phyloP scores from a whole-genome alignment of 2,329 filamentous ascomycete species.

The Cadophora sp. region DNA sequence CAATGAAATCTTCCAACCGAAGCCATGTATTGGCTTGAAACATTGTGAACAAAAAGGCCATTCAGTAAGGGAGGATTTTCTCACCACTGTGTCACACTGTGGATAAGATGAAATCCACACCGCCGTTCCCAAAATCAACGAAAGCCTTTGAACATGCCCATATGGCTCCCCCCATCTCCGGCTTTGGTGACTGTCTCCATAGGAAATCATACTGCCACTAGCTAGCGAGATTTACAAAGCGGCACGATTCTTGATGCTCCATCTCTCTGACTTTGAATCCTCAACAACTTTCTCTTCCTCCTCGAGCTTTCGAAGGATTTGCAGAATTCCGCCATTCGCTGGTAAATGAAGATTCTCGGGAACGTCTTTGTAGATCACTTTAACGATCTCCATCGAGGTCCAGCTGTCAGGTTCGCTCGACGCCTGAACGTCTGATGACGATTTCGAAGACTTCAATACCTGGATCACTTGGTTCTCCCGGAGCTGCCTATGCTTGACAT shows the following conservation, averaged over 20 bases:
- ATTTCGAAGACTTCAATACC: slow-evolving; percentile 58
- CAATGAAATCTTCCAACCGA: not conserved
- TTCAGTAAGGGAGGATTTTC: no score
- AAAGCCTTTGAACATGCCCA: not conserved
- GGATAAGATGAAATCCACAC: not conserved
- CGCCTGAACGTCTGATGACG: slow-evolving; percentile 38
- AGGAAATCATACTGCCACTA: not conserved
- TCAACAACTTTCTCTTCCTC: slow-evolving; percentile 70
- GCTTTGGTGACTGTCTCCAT: not conserved
- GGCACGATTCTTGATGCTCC: slow-evolving; percentile 53
- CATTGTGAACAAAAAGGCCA: no score
- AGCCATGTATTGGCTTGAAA: not conserved
- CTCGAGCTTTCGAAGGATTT: slow-evolving; percentile 81
- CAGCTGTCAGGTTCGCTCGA: slow-evolving; percentile 52
- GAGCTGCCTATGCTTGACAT: slow-evolving; percentile 80
- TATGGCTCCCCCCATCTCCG: not conserved
- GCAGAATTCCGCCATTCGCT: slow-evolving; percentile 76
- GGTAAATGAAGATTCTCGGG: slow-evolving; percentile 76
- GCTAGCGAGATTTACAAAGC: slow-evolving; percentile 46
- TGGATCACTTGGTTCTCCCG: slow-evolving; percentile 80
- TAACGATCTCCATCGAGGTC: slow-evolving; percentile 84
- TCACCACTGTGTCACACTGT: no score
- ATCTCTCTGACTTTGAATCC: slow-evolving; percentile 49
- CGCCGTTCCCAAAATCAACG: not conserved
- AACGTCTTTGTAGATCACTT: slow-evolving; percentile 82